phyloP scores from a whole-genome alignment of 2,329 filamentous ascomycete species.

The Botrytis elliptica region DNA sequence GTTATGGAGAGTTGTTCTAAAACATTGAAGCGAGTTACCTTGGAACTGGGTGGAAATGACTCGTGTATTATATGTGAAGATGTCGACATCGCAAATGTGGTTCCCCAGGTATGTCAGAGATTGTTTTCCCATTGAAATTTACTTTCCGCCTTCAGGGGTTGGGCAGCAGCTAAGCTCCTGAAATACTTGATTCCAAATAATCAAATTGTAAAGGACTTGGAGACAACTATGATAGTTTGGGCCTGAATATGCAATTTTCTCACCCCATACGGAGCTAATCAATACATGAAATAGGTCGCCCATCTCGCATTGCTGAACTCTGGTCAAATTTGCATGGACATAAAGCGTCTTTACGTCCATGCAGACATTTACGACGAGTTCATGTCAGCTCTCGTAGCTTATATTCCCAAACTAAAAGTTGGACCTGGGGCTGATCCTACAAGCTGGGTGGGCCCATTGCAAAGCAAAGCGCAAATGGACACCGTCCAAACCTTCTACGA shows the following conservation, averaged over 20 bases:
- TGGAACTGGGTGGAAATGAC: constrained; percentile 54
- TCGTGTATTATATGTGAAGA: constrained; percentile 52
- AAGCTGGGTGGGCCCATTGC: constrained; percentile 54
- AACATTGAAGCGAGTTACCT: constrained; percentile 47
- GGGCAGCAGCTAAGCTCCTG: too few relatives aligned
- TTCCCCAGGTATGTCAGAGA: constrained; percentile 33
- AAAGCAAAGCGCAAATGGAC: constrained; percentile 60
- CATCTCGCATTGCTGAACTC: constrained; percentile 51
- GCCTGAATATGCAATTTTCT: neutral
- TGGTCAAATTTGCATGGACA: constrained; percentile 51
- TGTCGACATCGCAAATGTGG: constrained; percentile 47
- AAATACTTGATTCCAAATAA: neutral
- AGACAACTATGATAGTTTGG: neutral
- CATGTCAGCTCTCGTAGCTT: constrained; percentile 46
- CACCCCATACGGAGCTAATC: neutral
- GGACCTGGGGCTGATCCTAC: constrained; percentile 38
- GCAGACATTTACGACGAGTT: constrained; percentile 53
- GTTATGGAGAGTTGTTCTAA: constrained; percentile 48
- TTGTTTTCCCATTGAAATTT: too few relatives aligned
- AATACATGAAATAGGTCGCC: constrained; percentile 40
- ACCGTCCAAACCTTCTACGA: constrained; percentile 54
- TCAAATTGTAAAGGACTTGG: too few relatives aligned
- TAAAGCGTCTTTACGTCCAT: constrained; percentile 60
- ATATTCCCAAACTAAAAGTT: constrained; percentile 45
- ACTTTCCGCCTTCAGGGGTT: too few relatives aligned